Conservation (phyloP, 495 filamentous ascomycete species). For the Trichoderma erinaceum region DNA sequence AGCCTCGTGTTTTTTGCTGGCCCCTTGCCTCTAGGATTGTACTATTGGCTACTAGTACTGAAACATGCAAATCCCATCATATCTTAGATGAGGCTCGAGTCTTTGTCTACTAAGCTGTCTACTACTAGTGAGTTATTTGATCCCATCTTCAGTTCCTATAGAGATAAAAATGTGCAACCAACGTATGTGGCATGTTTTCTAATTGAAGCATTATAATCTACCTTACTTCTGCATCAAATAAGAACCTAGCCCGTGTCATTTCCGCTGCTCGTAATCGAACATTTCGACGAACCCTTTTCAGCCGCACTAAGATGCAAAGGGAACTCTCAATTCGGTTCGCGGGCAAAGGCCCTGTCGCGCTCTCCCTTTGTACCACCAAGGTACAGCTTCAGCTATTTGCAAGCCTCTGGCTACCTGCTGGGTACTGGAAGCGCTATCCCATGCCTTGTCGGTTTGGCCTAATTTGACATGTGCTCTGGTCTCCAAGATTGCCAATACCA, state of each 20-base stretch:
- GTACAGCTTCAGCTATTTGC: no score
- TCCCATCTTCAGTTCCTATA: no score
- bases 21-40: constrained; percentile 2
- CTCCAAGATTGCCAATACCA: not conserved
- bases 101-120: no score
- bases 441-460: not conserved
- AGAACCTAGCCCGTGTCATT: not conserved
- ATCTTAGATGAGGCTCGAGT: no score
- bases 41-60: not conserved
- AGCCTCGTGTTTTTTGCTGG: not conserved
- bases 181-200: no score
- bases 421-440: not conserved
- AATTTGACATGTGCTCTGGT: not conserved
- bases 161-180: no score
- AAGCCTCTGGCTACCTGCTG: no score
- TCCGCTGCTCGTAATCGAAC: not conserved
- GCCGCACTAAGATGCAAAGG: not conserved
- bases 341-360: no score
- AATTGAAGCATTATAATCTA: not conserved
- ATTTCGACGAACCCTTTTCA: not conserved
- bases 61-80: not conserved
- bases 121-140: no score
- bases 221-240: no score
- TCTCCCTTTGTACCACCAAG: no score
- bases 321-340: not conserved